A percentile compares a stretch with the other conserved stretches of the same genome.
Conservation (phyloP, 1,284 basidiomycete genomes). For the Boletus putidus region DNA sequence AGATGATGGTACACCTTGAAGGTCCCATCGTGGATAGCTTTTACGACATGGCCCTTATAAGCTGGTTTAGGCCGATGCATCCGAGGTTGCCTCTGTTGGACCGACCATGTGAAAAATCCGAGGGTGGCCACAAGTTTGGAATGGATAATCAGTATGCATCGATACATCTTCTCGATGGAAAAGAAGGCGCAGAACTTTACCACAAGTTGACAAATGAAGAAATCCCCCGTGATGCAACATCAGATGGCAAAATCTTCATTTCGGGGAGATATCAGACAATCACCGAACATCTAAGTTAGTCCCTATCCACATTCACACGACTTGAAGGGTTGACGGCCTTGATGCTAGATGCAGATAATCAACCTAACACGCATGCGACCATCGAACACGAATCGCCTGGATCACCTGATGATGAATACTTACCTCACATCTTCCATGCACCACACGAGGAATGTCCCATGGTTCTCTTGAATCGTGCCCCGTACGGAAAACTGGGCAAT, state of each 20-base stretch:
- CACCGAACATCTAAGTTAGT: constrained; percentile 40
- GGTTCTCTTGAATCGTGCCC: constrained; percentile 69
- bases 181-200: constrained; percentile 33
- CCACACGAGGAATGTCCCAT: constrained; percentile 69
- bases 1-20: constrained; percentile 69
- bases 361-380: constrained; percentile 39
- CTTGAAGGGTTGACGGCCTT: constrained; percentile 13
- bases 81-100: constrained; percentile 56
- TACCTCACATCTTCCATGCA: constrained; percentile 52
- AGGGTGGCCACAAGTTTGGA: constrained; percentile 47
- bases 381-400: constrained; percentile 31
- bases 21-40: constrained; percentile 70
- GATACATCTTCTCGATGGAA: constrained; percentile 33
- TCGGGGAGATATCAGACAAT: constrained; percentile 39
- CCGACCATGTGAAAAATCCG: constrained; percentile 29
- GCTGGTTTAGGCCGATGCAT: constrained; percentile 58
- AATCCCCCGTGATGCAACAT: constrained; percentile 9
- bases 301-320: not conserved
- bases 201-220: constrained; percentile 22
- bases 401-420: constrained; percentile 39
- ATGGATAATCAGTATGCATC: constrained; percentile 49
- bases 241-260: constrained; percentile 25
- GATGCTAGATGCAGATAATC: constrained; percentile 38
- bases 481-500: constrained; percentile 50
- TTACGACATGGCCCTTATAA: constrained; percentile 72